phyloP scores from a whole-genome alignment of 1,139 yeast species.

The Hansenula sp. region DNA sequence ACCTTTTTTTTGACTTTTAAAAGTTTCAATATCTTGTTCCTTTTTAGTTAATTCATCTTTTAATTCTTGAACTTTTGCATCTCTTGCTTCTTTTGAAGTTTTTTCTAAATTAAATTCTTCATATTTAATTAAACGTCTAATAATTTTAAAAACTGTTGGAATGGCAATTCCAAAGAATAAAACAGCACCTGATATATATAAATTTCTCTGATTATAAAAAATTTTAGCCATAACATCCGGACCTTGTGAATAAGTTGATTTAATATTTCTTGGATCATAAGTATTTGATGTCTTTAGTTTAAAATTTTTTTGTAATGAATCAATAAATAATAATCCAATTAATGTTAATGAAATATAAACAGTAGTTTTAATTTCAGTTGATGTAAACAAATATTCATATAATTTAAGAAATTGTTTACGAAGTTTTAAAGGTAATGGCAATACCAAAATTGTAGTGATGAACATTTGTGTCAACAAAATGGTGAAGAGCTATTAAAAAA shows the following conservation, averaged over 20 bases:
- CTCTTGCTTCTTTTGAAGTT: constrained; percentile 23
- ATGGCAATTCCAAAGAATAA: constrained; percentile 57
- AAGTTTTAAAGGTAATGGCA: constrained; percentile 59
- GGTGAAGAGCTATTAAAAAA: constrained; percentile 25
- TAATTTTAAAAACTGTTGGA: constrained; percentile 50
- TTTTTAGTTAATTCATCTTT: constrained; percentile 33
- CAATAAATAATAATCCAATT: constrained; percentile 52
- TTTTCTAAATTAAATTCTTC: constrained; percentile 33
- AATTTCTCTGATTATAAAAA: constrained; percentile 67
- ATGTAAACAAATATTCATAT: constrained; percentile 30
- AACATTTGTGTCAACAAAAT: constrained; percentile 49
- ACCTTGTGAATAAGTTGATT: constrained; percentile 18
- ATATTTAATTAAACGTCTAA: constrained; percentile 55
- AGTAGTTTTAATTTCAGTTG: constrained; percentile 46
- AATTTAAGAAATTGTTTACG: constrained; percentile 42
- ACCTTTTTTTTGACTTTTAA: constrained; percentile 51
- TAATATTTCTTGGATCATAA: constrained; percentile 16
- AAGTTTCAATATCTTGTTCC: constrained; percentile 42
- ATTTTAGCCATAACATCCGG: constrained; percentile 32
- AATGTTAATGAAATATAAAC: constrained; percentile 40
- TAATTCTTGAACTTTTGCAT: constrained; percentile 39
- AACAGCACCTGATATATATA: constrained; percentile 69
- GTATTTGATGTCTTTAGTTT: constrained; percentile 16
- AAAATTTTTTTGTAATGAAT: constrained; percentile 32
- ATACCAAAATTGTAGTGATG: constrained; percentile 44